Percentiles rank a stretch among this genome's conserved stretches.
phyloP scores from a whole-genome alignment of 2,329 filamentous ascomycete genomes.

The Fusarium hainanense region DNA sequence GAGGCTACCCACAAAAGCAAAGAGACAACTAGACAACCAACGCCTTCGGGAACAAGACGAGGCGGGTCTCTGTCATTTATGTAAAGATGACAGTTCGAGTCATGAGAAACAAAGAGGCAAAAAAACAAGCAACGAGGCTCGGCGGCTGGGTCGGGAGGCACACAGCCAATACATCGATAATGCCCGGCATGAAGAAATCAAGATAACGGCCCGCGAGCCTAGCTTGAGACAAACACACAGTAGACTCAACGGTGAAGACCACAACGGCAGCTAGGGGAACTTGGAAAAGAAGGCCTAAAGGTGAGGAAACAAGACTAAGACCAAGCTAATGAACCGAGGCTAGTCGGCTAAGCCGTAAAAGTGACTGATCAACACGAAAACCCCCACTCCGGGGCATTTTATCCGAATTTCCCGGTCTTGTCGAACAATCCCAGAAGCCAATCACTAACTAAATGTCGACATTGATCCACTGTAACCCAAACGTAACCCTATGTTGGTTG shows the following conservation, averaged over 20 bases:
- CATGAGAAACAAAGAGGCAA: background rate
- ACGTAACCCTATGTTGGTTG: background rate
- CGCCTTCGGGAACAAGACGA: background rate
- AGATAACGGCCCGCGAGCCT: background rate
- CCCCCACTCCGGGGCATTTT: background rate
- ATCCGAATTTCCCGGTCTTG: background rate
- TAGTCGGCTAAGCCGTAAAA: background rate
- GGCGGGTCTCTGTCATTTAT: background rate
- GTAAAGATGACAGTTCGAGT: background rate
- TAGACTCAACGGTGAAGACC: background rate
- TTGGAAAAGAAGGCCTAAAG: background rate
- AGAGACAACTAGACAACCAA: background rate
- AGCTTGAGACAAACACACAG: background rate
- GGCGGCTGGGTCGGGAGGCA: background rate
- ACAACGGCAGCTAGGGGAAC: background rate
- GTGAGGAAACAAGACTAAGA: background rate
- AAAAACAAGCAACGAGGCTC: background rate
- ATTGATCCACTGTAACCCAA: background rate
- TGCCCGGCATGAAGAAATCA: background rate
- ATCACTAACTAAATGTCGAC: conserved; percentile 3
- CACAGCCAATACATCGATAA: background rate
- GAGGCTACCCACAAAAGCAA: background rate
- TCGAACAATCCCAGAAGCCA: conserved; percentile 3
- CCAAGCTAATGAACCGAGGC: background rate
- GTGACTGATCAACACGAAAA: background rate